A percentile compares a stretch with the other conserved stretches of the same genome.
These are phyloP conservation scores for Cercospora brassicicola DNA, from an alignment of 2,329 filamentous ascomycete species.

Conservation along the genomic window DNA sequence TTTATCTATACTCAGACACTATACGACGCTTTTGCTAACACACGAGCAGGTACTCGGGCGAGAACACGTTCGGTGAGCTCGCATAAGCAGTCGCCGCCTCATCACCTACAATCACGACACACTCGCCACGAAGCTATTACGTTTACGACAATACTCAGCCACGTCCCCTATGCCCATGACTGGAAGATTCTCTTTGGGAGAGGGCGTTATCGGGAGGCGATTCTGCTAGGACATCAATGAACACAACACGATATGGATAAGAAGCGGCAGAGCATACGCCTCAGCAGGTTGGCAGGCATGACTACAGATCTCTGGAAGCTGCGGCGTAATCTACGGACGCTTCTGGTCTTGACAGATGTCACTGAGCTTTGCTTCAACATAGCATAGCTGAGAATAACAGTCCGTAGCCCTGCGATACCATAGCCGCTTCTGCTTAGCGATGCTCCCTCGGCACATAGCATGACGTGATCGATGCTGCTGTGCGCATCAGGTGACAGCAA, in stretches of 20 bases:
- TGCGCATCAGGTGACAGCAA: background rate
- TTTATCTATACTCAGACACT: background rate
- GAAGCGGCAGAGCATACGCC: slow-evolving; percentile 6
- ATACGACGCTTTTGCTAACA: slow-evolving; percentile 16
- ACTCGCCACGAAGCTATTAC: slow-evolving; percentile 10
- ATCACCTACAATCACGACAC: slow-evolving; percentile 10
- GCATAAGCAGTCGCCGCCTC: slow-evolving; percentile 33
- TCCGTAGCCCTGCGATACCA: slow-evolving; percentile 12
- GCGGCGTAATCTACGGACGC: slow-evolving; percentile 2
- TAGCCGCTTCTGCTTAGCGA: slow-evolving; percentile 11
- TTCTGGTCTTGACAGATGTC: background rate
- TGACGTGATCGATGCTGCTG: background rate
- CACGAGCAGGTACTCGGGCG: slow-evolving; percentile 79
- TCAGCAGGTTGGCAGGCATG: background rate
- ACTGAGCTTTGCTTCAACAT: background rate
- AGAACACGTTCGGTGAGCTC: slow-evolving; percentile 87
- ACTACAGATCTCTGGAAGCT: background rate
- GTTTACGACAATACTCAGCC: slow-evolving; percentile 20
- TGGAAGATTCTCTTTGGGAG: slow-evolving; percentile 26
- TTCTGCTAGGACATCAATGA: slow-evolving; percentile 16
- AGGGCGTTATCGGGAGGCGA: slow-evolving; percentile 21
- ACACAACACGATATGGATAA: slow-evolving; percentile 15
- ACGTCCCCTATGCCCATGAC: slow-evolving; percentile 20
- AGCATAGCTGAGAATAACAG: slow-evolving; percentile 3
- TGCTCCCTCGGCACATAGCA: background rate